Conservation (phyloP, 148 eudicot species). For the Fagopyrum esculentum region DNA sequence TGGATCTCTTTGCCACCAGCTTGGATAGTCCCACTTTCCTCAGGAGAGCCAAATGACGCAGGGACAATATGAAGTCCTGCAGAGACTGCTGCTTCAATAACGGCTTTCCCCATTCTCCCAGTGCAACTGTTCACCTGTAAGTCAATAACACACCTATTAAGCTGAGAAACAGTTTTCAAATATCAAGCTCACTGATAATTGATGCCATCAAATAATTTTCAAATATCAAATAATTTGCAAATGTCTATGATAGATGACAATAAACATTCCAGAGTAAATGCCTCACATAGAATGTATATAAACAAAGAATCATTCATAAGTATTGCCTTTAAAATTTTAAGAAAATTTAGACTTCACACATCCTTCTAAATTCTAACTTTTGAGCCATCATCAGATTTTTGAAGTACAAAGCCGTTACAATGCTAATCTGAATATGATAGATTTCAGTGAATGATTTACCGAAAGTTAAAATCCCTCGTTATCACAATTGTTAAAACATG, state of each 20-base stretch:
- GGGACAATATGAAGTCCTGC: conserved; percentile 74
- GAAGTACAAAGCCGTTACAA: too few relatives aligned
- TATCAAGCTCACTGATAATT: background rate
- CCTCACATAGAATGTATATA: too few relatives aligned
- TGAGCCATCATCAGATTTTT: too few relatives aligned
- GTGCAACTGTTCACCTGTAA: conserved; percentile 79
- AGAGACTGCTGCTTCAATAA: conserved; percentile 68
- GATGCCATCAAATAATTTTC: too few relatives aligned
- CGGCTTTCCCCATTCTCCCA: conserved; percentile 94
- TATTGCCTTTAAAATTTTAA: too few relatives aligned
- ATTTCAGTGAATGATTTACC: background rate
- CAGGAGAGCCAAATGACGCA: conserved; percentile 59
- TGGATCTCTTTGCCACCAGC: conserved; percentile 66
- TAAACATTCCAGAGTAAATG: background rate
- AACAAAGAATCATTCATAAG: background rate
- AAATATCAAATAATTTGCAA: too few relatives aligned
- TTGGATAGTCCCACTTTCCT: conserved; percentile 57
- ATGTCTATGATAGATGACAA: too few relatives aligned
- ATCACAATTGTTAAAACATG: background rate
- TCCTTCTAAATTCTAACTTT: too few relatives aligned
- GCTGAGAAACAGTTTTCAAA: background rate
- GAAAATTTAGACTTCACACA: too few relatives aligned
- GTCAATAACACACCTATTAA: background rate
- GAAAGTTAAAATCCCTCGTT: background rate
- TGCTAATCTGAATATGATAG: too few relatives aligned